These are phyloP conservation scores for Amylocystis lapponica DNA, from an alignment of 768 basidiomycete genomes.

Conservation along the genomic window DNA sequence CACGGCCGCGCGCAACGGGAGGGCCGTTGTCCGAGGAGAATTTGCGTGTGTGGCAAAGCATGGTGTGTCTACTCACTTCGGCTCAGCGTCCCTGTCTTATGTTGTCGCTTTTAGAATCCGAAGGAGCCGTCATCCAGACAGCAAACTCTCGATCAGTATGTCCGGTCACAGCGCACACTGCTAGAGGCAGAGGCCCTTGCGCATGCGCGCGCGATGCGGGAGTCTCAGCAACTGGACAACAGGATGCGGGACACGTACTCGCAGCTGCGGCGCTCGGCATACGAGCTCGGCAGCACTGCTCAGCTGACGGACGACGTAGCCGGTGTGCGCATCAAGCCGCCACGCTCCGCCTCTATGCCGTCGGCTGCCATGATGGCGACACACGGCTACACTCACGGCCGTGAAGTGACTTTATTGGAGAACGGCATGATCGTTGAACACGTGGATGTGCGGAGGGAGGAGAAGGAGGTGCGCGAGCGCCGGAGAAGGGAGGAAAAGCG, in stretches of 20 bases:
- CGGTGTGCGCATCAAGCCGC: slow-evolving; percentile 68
- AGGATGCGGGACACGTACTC: slow-evolving; percentile 77
- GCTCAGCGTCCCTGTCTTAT: neutral
- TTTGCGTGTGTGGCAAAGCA: slow-evolving; percentile 71
- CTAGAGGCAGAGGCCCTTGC: slow-evolving; percentile 81
- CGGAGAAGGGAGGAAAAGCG: slow-evolving; percentile 64
- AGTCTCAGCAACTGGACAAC: slow-evolving; percentile 69
- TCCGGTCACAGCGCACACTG: slow-evolving; percentile 73
- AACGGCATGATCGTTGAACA: slow-evolving; percentile 89
- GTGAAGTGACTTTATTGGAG: slow-evolving; percentile 77
- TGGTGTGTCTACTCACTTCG: slow-evolving; percentile 41
- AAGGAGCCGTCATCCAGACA: slow-evolving; percentile 83
- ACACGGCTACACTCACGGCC: slow-evolving; percentile 46
- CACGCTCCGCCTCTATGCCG: slow-evolving; percentile 31
- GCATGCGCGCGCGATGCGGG: slow-evolving; percentile 70
- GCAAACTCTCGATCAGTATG: slow-evolving; percentile 75
- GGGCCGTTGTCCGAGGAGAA: slow-evolving; percentile 71
- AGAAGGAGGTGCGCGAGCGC: slow-evolving; percentile 68
- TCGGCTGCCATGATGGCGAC: slow-evolving; percentile 30
- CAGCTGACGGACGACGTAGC: slow-evolving; percentile 48
- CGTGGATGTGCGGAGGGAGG: slow-evolving; percentile 76
- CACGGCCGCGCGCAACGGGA: slow-evolving; percentile 58
- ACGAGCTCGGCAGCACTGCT: slow-evolving; percentile 51
- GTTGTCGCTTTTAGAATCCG: slow-evolving; percentile 63
- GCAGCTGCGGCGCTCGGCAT: slow-evolving; percentile 72